Conservation (phyloP, 495 filamentous ascomycete species). For the Penicillium coprophilum region DNA sequence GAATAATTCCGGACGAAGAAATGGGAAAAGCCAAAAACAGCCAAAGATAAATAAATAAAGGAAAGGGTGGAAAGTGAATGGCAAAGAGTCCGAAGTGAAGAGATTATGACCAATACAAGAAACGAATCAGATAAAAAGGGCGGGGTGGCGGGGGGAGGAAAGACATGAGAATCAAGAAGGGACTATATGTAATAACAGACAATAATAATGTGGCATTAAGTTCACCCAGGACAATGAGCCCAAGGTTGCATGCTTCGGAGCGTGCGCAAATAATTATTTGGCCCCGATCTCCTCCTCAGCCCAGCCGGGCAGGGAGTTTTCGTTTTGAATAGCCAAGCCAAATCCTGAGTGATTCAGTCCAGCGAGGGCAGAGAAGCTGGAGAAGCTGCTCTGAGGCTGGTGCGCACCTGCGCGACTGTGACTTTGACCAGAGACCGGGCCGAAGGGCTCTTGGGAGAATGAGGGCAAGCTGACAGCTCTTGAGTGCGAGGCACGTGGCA, state of each 20-base stretch:
- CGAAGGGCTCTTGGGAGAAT: conserved; percentile 61
- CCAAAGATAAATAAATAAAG: conserved; percentile 22
- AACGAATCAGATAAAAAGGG: conserved; percentile 28
- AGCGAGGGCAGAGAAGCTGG: conserved; percentile 56
- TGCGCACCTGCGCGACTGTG: conserved; percentile 49
- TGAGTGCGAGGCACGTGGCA: conserved; percentile 69
- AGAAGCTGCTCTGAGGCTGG: conserved; percentile 56
- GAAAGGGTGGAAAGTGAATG: conserved; percentile 31
- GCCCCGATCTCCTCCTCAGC: conserved; percentile 62
- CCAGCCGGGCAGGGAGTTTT: conserved; percentile 65
- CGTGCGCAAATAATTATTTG: conserved; percentile 40
- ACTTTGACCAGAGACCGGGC: conserved; percentile 43
- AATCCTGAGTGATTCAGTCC: conserved; percentile 58
- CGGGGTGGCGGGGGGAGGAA: conserved; percentile 8
- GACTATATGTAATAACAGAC: conserved; percentile 28
- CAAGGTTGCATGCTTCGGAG: conserved; percentile 24
- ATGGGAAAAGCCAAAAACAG: conserved; percentile 21
- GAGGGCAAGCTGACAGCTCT: conserved; percentile 83
- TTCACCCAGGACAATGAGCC: conserved; percentile 31
- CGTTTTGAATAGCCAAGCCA: conserved; percentile 63
- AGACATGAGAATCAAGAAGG: conserved; percentile 18
- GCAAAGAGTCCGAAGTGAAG: conserved; percentile 22
- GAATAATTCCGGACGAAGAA: conserved; percentile 28
- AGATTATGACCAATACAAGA: conserved; percentile 38
- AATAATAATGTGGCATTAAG: conserved; percentile 23